These are phyloP conservation scores for Marchantia polymorpha DNA, from an alignment of 225 moss, liverwort and hornwort genomes.

Conservation along the genomic window DNA sequence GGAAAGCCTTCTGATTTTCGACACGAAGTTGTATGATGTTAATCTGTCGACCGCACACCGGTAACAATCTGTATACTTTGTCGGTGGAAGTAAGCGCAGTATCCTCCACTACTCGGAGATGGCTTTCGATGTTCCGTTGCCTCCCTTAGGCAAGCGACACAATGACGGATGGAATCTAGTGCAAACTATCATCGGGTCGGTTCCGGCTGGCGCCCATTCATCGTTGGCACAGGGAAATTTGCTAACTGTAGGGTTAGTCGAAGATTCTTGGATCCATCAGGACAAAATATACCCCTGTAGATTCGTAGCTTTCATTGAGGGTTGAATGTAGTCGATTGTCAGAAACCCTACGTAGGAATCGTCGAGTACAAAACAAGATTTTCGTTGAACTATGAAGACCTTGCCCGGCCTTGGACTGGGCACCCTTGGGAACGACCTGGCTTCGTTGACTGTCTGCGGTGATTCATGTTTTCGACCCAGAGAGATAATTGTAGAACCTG, in stretches of 20 bases:
- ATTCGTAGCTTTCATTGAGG: background rate
- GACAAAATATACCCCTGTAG: background rate
- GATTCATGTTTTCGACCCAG: conserved; percentile 39
- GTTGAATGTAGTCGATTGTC: background rate
- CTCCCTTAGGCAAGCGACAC: conserved; percentile 1
- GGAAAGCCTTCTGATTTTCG: background rate
- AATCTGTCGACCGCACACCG: background rate
- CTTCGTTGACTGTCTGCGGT: conserved; percentile 25
- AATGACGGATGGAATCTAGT: conserved; percentile 17
- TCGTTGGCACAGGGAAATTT: background rate
- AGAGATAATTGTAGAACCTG: conserved; percentile 8
- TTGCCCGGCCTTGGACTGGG: background rate
- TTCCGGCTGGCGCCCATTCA: background rate
- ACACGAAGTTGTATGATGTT: background rate
- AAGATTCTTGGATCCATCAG: background rate
- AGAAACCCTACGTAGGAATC: background rate
- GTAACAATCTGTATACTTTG: too few species aligned
- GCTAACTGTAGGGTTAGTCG: background rate
- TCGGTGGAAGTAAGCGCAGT: too few species aligned
- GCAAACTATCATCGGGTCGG: conserved; percentile 6
- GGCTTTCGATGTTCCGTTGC: conserved; percentile 4
- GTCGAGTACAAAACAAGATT: background rate
- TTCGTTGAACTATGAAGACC: background rate
- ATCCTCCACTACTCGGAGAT: background rate
- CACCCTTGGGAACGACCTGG: conserved; percentile 17